Conservation (phyloP, 805 yeast species). For the Saccharomyces mikatae region DNA sequence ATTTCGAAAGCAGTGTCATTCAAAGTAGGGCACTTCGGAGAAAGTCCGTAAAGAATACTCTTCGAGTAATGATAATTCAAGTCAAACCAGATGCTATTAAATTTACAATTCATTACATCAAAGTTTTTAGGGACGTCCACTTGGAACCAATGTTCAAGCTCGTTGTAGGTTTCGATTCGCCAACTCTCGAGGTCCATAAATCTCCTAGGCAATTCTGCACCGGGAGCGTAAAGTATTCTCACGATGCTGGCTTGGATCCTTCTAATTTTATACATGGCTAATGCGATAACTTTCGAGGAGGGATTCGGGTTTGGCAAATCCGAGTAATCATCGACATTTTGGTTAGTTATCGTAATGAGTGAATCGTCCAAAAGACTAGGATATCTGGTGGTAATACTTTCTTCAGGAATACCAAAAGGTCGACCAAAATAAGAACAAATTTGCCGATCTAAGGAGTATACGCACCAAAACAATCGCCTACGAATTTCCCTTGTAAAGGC, state of each 20-base stretch:
- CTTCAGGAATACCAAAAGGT: conserved; percentile 85
- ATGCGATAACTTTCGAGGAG: conserved; percentile 60
- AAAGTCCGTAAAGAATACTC: conserved; percentile 64
- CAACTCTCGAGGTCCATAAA: conserved; percentile 50
- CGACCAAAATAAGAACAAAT: conserved; percentile 79
- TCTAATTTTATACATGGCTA: conserved; percentile 61
- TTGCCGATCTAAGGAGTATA: conserved; percentile 79
- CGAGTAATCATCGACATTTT: conserved; percentile 35
- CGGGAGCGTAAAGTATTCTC: conserved; percentile 56
- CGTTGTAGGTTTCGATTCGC: conserved; percentile 45
- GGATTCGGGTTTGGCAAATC: conserved; percentile 35
- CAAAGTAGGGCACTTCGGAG: conserved; percentile 58
- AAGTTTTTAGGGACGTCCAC: conserved; percentile 46
- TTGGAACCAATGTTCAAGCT: conserved; percentile 57
- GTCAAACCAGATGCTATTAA: conserved; percentile 59
- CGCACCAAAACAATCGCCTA: conserved; percentile 80
- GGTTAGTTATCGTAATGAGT: conserved; percentile 36
- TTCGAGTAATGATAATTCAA: conserved; percentile 72
- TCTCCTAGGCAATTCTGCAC: conserved; percentile 60
- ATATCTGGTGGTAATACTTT: conserved; percentile 58
- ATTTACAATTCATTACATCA: conserved; percentile 61
- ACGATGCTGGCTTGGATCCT: conserved; percentile 72
- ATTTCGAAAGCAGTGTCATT: conserved; percentile 45
- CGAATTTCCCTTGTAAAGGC: conserved; percentile 60
- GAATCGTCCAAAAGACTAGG: conserved; percentile 75